Evolutionary conservation across 129 eudicot species (phyloP).

Genomic region (Lactuca saligna): DNA sequence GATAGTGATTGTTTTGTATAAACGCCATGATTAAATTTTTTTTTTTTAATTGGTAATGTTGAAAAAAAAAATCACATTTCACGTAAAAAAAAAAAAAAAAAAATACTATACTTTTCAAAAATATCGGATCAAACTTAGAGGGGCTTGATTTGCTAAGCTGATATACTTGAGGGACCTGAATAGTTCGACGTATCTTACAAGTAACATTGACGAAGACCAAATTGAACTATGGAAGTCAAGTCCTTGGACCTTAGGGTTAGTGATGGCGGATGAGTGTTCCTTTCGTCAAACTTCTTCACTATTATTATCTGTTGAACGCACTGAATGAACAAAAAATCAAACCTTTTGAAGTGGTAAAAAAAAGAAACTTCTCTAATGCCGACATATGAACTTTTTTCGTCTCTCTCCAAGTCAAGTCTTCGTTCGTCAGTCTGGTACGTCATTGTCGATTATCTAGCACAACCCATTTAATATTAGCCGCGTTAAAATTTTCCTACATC

Average conservation of each 20-base stretch:
- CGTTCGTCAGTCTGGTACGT: conserved; percentile 12
- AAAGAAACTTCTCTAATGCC: conserved; percentile 1
- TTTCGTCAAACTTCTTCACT: conserved; percentile 9
- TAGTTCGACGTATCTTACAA: conserved; percentile 10
- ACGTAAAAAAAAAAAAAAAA: no score
- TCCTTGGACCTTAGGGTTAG: background rate
- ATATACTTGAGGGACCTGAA: conserved; percentile 8
- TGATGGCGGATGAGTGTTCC: background rate
- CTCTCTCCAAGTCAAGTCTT: conserved; percentile 21
- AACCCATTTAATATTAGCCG: background rate
- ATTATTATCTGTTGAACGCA: conserved; percentile 14
- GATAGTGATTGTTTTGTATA: no score
- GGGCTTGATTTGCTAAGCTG: background rate
- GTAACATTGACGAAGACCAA: background rate
- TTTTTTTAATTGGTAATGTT: no score
- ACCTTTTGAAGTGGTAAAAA: conserved; percentile 15
- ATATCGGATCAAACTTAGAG: background rate
- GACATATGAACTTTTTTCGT: conserved; percentile 2
- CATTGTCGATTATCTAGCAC: conserved; percentile 1
- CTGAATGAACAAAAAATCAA: background rate
- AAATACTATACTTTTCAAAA: no score
- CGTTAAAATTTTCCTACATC: background rate
- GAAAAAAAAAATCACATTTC: no score
- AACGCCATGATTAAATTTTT: no score
- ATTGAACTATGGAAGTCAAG: background rate